phyloP scores from a whole-genome alignment of 2,329 filamentous ascomycete genomes.

The Byssothecium circinans region DNA sequence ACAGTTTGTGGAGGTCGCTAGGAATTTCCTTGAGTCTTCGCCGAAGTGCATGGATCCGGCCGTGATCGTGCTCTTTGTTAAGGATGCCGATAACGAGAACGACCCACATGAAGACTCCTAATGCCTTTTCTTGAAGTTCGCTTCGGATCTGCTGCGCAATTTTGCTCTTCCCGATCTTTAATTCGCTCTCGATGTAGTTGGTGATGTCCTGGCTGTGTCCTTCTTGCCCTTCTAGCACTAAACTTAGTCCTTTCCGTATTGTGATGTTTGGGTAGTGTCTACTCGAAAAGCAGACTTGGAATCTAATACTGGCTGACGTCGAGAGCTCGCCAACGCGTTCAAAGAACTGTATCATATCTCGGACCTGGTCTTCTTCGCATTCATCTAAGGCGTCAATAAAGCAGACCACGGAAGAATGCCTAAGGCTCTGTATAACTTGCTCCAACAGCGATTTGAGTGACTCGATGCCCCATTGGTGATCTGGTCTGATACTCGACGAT shows the following conservation, averaged over 20 bases:
- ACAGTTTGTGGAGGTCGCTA: slow-evolving; percentile 6
- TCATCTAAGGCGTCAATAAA: slow-evolving; percentile 52
- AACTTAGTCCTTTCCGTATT: slow-evolving; percentile 24
- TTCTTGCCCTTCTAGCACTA: slow-evolving; percentile 38
- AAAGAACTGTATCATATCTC: slow-evolving; percentile 48
- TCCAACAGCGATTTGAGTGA: slow-evolving; percentile 16
- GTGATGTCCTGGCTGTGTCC: slow-evolving; percentile 41
- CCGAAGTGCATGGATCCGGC: slow-evolving; percentile 16
- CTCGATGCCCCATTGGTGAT: slow-evolving; percentile 8
- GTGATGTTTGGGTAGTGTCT: slow-evolving; percentile 52
- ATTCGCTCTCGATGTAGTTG: slow-evolving; percentile 15
- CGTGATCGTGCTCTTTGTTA: slow-evolving; percentile 43
- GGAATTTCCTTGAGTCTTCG: slow-evolving; percentile 9
- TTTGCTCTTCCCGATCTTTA: slow-evolving; percentile 16
- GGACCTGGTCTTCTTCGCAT: slow-evolving; percentile 47
- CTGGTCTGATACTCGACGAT: background rate
- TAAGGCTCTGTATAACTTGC: slow-evolving; percentile 9
- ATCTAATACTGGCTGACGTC: background rate
- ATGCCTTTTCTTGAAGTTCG: slow-evolving; percentile 39
- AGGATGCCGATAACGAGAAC: slow-evolving; percentile 50
- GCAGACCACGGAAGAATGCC: slow-evolving; percentile 10
- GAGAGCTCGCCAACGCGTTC: slow-evolving; percentile 39
- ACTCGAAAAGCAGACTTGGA: slow-evolving; percentile 51
- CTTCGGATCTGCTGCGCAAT: slow-evolving; percentile 16
- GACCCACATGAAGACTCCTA: slow-evolving; percentile 51